phyloP scores from a whole-genome alignment of 2,329 filamentous ascomycete genomes.

The Triangularia verruculosa region DNA sequence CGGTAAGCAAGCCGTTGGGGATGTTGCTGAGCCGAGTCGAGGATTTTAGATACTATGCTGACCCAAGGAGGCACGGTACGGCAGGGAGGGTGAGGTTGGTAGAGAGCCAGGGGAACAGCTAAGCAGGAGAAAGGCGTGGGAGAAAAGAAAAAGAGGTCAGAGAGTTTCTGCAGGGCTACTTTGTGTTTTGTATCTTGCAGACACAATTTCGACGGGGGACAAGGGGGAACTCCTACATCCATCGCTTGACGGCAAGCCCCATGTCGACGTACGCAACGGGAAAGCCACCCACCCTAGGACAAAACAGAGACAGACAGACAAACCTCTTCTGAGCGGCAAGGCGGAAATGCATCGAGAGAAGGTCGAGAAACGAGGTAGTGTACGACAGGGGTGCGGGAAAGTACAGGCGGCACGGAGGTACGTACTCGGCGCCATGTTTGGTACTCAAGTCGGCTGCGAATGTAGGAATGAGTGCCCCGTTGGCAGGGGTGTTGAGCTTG shows the following conservation, averaged over 20 bases:
- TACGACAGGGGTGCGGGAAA: conserved; percentile 13
- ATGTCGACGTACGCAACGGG: neutral
- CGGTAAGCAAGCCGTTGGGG: conserved; percentile 15
- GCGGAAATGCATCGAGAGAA: conserved; percentile 5
- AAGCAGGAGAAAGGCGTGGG: conserved; percentile 20
- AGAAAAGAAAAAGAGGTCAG: conserved; percentile 14
- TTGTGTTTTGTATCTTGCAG: conserved; percentile 15
- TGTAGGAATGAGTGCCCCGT: conserved; percentile 11
- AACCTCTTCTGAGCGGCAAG: conserved; percentile 8
- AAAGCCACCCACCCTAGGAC: neutral
- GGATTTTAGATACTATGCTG: conserved; percentile 11
- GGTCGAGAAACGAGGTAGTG: conserved; percentile 2
- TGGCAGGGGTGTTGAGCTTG: conserved; percentile 15
- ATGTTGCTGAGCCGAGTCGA: conserved; percentile 7
- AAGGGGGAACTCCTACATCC: neutral
- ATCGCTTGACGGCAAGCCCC: neutral
- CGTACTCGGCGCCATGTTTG: conserved; percentile 18
- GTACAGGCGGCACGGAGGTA: conserved; percentile 23
- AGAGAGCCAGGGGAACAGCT: conserved; percentile 9
- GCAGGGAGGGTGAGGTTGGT: conserved; percentile 14
- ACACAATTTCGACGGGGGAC: neutral
- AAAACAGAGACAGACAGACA: neutral
- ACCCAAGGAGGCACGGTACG: neutral
- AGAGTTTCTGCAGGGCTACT: conserved; percentile 21
- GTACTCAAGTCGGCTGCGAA: conserved; percentile 3